Evolutionary conservation across 169 alveolate species (phyloP).

Genomic region (Nephromyces sp.): DNA sequence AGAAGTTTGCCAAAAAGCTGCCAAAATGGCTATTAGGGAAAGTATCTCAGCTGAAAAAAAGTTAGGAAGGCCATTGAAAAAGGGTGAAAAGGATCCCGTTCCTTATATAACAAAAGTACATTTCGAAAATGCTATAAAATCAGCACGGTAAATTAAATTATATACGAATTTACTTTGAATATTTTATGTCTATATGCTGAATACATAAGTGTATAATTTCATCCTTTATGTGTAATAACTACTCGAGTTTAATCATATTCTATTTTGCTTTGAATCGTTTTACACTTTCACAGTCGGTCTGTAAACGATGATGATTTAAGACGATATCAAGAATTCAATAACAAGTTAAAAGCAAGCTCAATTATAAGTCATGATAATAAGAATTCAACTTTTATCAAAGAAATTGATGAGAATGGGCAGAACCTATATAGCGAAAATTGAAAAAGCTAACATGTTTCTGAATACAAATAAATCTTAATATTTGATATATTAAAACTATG

Average conservation of each 20-base stretch:
- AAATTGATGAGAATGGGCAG: no score
- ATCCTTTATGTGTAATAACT: no score
- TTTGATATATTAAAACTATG: no score
- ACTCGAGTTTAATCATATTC: no score
- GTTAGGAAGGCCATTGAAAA: constrained; percentile 42
- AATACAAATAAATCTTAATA: no score
- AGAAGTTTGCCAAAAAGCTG: constrained; percentile 94
- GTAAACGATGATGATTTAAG: constrained; percentile 21
- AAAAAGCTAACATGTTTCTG: no score
- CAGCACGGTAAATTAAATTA: constrained; percentile 72
- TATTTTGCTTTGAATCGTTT: no score
- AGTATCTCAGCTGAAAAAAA: constrained; percentile 63
- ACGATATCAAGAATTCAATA: constrained; percentile 27
- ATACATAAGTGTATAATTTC: no score
- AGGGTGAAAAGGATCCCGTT: constrained; percentile 78
- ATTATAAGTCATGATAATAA: background rate
- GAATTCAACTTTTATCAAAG: no score
- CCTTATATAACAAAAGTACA: constrained; percentile 82
- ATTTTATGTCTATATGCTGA: no score
- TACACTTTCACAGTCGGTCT: constrained; percentile 17
- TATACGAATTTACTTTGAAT: no score
- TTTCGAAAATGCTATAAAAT: constrained; percentile 80
- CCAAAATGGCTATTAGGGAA: constrained; percentile 95
- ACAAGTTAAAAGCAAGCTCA: constrained; percentile 13
- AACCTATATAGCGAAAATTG: no score